Conservation (phyloP, 2,329 filamentous ascomycete species). For the Monascus ruber region DNA sequence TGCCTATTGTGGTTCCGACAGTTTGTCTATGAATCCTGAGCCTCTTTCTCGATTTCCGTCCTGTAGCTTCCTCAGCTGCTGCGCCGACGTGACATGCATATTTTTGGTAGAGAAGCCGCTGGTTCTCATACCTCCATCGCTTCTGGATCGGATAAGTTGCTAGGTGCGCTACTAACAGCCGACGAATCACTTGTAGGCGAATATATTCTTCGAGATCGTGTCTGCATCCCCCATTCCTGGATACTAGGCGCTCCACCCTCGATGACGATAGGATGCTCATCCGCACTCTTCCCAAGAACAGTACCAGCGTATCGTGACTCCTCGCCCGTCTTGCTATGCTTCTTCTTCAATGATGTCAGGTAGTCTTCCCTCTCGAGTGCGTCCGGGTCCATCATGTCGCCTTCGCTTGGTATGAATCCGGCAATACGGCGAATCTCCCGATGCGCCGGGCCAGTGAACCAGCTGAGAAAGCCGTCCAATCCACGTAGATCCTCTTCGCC, state of each 20-base stretch:
- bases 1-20: too few relatives aligned
- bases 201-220: slow-evolving; percentile 19
- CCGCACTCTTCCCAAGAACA: slow-evolving; percentile 61
- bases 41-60: too few relatives aligned
- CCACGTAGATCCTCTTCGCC: slow-evolving; percentile 68
- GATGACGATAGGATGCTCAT: slow-evolving; percentile 61
- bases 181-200: slow-evolving; percentile 23
- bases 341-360: slow-evolving; percentile 71
- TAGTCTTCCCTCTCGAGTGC: slow-evolving; percentile 57
- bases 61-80: too few relatives aligned
- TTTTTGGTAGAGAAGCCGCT: too few relatives aligned
- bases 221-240: slow-evolving; percentile 47
- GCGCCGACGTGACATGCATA: too few relatives aligned
- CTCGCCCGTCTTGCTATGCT: slow-evolving; percentile 79
- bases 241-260: slow-evolving; percentile 66
- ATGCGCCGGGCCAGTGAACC: slow-evolving; percentile 64
- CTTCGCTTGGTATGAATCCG: slow-evolving; percentile 51
- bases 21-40: too few relatives aligned
- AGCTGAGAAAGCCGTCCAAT: slow-evolving; percentile 64
- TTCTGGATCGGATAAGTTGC: slow-evolving; percentile 27
- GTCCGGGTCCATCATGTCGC: slow-evolving; percentile 38
- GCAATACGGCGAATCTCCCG: slow-evolving; percentile 73
- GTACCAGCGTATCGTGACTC: slow-evolving; percentile 80
- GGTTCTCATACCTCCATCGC: slow-evolving; percentile 23
- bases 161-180: slow-evolving; percentile 29